These are phyloP conservation scores for Aspergillus diversus DNA, from an alignment of 495 filamentous ascomycete species.

Conservation along the genomic window DNA sequence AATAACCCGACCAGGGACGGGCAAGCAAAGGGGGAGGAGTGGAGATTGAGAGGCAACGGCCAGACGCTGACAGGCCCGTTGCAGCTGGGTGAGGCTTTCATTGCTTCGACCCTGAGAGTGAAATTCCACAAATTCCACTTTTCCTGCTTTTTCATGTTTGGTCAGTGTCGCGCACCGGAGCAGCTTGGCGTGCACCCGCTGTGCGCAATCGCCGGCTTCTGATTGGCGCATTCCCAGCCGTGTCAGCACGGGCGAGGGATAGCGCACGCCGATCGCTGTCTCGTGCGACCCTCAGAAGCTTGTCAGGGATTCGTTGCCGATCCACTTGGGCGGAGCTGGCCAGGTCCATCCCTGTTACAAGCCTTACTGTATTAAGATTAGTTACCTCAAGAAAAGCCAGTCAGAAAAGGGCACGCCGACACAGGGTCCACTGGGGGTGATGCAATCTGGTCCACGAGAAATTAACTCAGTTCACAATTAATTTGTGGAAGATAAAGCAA, in stretches of 20 bases:
- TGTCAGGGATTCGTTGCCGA: conserved; percentile 24
- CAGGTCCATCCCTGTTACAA: background rate
- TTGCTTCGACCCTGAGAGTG: background rate
- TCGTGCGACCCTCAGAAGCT: conserved; percentile 31
- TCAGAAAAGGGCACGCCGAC: background rate
- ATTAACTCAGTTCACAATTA: background rate
- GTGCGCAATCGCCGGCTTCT: background rate
- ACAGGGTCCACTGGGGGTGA: background rate
- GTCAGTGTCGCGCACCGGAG: background rate
- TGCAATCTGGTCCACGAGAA: background rate
- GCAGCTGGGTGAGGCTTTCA: background rate
- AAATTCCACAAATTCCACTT: background rate
- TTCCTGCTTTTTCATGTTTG: background rate
- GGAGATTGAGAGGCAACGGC: background rate
- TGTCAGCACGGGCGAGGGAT: conserved; percentile 27
- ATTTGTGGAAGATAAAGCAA: background rate
- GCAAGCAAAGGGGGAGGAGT: conserved; percentile 5
- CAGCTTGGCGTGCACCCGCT: background rate
- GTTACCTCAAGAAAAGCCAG: background rate
- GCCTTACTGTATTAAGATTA: background rate
- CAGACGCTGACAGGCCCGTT: conserved; percentile 2
- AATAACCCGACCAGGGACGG: background rate
- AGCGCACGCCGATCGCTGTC: conserved; percentile 27
- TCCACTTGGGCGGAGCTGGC: background rate
- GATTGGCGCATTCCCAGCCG: conserved; percentile 19